These are phyloP conservation scores for Lasiosphaeriaceae sp. DNA, from an alignment of 495 filamentous ascomycete species.

Conservation along the genomic window DNA sequence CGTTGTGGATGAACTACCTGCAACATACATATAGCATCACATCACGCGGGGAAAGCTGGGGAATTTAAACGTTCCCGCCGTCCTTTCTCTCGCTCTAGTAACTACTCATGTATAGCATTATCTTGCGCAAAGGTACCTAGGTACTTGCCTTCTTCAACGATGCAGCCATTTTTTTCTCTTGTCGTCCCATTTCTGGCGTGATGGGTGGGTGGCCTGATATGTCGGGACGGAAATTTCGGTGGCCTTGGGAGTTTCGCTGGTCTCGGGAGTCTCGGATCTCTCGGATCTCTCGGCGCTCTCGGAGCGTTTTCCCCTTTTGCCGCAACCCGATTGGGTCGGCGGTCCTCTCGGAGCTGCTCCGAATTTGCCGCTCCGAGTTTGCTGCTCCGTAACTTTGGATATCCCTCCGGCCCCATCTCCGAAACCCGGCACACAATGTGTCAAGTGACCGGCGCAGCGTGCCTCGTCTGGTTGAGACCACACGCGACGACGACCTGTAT, in stretches of 20 bases:
- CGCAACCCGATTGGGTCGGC: background rate
- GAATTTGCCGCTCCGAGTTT: background rate
- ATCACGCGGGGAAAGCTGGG: background rate
- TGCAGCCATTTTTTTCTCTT: background rate
- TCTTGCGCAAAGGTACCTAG: too few relatives aligned
- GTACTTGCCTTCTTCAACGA: background rate
- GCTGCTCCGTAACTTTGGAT: background rate
- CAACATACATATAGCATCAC: background rate
- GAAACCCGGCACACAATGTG: too few relatives aligned
- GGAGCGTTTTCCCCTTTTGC: background rate
- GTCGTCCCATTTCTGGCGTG: background rate
- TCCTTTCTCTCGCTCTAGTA: background rate
- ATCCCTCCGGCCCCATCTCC: too few relatives aligned
- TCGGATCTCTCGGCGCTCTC: conserved; percentile 1
- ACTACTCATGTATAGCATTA: too few relatives aligned
- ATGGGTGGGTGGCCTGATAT: background rate
- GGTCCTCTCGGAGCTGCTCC: background rate
- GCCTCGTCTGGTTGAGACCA: background rate
- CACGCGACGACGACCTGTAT: background rate
- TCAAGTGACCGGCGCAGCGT: too few relatives aligned
- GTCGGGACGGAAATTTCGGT: background rate
- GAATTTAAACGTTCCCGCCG: background rate
- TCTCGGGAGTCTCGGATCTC: background rate
- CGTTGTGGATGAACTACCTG: background rate
- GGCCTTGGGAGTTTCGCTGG: background rate